Evolutionary conservation across 345 rosid genomes (phyloP).

Genomic region (Eucalyptus polyanthemos): DNA sequence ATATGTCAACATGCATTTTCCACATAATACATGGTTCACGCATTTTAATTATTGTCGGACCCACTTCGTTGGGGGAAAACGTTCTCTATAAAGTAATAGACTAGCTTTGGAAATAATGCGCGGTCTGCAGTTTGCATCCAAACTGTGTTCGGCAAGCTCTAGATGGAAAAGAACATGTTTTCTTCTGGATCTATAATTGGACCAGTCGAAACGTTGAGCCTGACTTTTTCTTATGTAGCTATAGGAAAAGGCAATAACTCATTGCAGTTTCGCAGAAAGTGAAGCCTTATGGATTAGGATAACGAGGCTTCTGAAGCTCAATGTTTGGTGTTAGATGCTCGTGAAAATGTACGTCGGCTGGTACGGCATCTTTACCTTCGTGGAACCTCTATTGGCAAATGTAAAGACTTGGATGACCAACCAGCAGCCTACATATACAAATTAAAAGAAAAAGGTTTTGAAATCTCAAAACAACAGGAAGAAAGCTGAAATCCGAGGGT

Average conservation of each 20-base stretch:
- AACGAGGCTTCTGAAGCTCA: background rate
- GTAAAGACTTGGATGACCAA: background rate
- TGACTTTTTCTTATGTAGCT: background rate
- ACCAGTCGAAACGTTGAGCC: background rate
- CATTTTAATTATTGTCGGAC: background rate
- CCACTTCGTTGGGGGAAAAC: background rate
- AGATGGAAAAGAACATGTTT: background rate
- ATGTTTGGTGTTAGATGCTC: background rate
- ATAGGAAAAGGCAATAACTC: background rate
- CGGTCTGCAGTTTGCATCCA: background rate
- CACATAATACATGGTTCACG: background rate
- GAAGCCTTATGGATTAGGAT: background rate
- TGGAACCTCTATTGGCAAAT: background rate
- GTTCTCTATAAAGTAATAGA: rapidly evolving
- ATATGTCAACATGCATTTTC: background rate
- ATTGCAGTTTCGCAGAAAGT: background rate
- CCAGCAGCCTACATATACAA: background rate
- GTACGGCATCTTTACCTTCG: background rate
- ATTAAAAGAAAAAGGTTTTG: background rate
- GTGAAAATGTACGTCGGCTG: background rate
- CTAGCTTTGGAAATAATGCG: background rate
- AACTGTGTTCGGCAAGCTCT: background rate
- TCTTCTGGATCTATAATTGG: background rate
- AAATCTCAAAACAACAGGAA: background rate
- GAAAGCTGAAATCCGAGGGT: background rate